Conservation (phyloP, 1,284 basidiomycete species). For the Sanguinoderma infundibulare region DNA sequence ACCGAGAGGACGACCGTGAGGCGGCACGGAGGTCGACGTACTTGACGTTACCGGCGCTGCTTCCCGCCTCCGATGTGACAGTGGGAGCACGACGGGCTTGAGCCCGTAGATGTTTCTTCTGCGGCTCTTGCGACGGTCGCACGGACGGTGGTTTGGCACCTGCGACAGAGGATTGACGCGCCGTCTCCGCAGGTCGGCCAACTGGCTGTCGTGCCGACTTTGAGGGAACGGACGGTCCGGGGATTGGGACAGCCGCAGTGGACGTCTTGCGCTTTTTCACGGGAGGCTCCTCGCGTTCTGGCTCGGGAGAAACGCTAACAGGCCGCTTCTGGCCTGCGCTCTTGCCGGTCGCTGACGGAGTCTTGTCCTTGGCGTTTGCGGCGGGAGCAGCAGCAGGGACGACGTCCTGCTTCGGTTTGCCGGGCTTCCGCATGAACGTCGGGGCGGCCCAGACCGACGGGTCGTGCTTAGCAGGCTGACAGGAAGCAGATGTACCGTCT, state of each 20-base stretch:
- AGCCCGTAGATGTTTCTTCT: not conserved
- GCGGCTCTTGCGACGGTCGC: not conserved
- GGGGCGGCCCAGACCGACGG: slow-evolving; percentile 23
- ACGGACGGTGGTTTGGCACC: not conserved
- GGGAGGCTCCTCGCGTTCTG: slow-evolving; percentile 8
- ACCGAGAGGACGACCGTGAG: slow-evolving; percentile 14
- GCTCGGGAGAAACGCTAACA: slow-evolving; percentile 3
- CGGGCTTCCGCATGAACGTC: slow-evolving; percentile 24
- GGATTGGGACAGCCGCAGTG: not conserved
- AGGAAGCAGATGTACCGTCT: not conserved
- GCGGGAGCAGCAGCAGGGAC: not conserved
- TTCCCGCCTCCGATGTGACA: not conserved
- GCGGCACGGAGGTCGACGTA: slow-evolving; percentile 14
- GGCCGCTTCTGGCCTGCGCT: not conserved
- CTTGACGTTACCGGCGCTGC: slow-evolving; percentile 5
- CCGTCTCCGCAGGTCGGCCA: not conserved
- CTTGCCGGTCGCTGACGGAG: not conserved
- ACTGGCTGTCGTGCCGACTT: not conserved
- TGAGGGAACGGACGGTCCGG: not conserved
- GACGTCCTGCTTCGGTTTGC: not conserved
- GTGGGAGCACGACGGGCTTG: not conserved
- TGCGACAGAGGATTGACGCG: not conserved
- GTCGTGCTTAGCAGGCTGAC: slow-evolving; percentile 15
- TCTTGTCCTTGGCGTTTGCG: not conserved
- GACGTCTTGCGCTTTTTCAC: slow-evolving; percentile 24